Evolutionary conservation across 805 yeast species (phyloP), one percentile per base, ranked within the genome.

Genomic region (Metschnikowia aberdeeniae): DNA sequence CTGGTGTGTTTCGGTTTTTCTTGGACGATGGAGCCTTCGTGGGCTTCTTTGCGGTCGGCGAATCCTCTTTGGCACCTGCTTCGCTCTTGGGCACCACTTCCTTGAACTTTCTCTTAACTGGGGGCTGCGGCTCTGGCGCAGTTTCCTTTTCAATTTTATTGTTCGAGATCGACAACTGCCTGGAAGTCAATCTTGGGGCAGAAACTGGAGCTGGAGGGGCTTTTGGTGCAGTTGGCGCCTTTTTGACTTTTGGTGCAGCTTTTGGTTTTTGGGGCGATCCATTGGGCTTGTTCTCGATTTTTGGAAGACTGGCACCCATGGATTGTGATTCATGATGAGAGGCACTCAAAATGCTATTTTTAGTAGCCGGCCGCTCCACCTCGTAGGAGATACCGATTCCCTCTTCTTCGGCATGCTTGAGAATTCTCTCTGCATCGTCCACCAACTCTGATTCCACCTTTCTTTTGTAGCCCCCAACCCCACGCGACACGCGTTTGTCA

Each of bases 381-480:
- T 61, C 64, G 35, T 58, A 58, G 2, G 61, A 52, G 5, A 58
- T 36, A 2, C 58, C 53, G 3, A 60, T 61, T 1, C 63, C 66
- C 29, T 44, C 50, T 0, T 45, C 20, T 19, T 72, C 76, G 26
- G 85, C 74, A 36, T 82, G 80, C 13, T 66, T 68, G 5, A 77
- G 48, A 26, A 84, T 81, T 34, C 61, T 51, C 38, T 75, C 79
- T 1, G 86, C 68, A 62, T 89, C 97, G 29, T 72, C 73, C 0
- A 81, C 60, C 29, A 79, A 67, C 55, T 83, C 97, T 47, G 75
- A 70, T 52, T 90, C 97, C 1, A 85, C 62, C 45, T 73, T 75
- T 51, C 76, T 75, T 52, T 75, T 78, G 82, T 82, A 79, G 1
- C 78, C 78, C 31, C 72, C 73, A 17, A 77, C 75, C 11, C 80